Evolutionary conservation across 225 moss, liverwort and hornwort genomes (phyloP).

Genomic region (Ulota crispa): DNA sequence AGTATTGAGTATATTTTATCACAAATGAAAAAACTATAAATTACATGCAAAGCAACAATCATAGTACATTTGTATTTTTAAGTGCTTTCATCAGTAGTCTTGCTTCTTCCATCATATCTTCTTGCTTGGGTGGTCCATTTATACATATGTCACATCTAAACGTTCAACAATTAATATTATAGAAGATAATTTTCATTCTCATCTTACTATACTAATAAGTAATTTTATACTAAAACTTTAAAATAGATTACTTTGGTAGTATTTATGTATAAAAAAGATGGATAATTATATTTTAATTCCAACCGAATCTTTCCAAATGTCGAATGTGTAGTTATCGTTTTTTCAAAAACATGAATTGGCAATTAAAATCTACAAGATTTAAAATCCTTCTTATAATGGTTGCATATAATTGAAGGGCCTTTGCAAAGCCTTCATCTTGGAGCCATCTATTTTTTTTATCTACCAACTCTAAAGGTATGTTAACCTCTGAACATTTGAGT

Average conservation of each 20-base stretch:
- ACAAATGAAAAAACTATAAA: neutral
- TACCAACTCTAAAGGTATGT: too few species aligned
- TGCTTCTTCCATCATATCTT: slow-evolving; percentile 52
- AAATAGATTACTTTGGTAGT: too few species aligned
- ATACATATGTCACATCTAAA: slow-evolving; percentile 50
- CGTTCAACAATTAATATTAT: neutral
- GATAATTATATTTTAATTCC: too few species aligned
- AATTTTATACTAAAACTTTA: rapidly evolving
- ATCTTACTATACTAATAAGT: neutral
- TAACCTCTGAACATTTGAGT: too few species aligned
- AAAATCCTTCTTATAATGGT: neutral
- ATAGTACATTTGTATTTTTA: neutral
- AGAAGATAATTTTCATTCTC: neutral
- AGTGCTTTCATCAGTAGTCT: slow-evolving; percentile 31
- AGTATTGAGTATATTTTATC: too few species aligned
- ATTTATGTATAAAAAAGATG: neutral
- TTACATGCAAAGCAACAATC: neutral
- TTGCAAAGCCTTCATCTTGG: too few species aligned
- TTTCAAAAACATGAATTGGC: neutral
- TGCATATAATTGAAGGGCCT: too few species aligned
- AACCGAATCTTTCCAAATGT: too few species aligned
- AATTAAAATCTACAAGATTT: neutral
- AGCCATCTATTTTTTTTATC: too few species aligned
- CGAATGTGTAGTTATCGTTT: too few species aligned
- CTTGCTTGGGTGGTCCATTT: slow-evolving; percentile 31